Evolutionary conservation across 2,329 filamentous ascomycete genomes (phyloP), one percentile per base, ranked within the genome.

Genomic region (Juglanconis oblonga): DNA sequence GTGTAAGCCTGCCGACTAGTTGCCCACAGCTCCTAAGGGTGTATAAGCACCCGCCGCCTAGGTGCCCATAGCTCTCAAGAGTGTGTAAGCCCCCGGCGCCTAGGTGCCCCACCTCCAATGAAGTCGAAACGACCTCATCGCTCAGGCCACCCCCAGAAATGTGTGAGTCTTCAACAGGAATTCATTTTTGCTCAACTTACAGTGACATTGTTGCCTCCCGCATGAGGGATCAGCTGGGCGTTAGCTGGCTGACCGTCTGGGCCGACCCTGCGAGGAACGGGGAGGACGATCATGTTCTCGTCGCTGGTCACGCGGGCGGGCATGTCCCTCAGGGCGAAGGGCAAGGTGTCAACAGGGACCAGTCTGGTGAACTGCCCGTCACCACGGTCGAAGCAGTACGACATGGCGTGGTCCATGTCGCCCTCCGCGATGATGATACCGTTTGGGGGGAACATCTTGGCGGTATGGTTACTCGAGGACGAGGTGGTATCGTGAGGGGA

Each of bases 361-460:
- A 87, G 77, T 3, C 79, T 75, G 5, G 84, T 85, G 61, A 77
- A 81, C 51, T 74, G 71, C 3, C 84, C 84, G 60, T 84, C 78
- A 8, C 79, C 79, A 6, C 84, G 77, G 55, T 81, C 77, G 55
- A 81, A 77, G 64, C 77, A 84, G 68, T 87, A 87, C 2, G 74
- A 77, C 58, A 76, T 80, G 13, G 69, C 66, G 38, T 59, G 33
- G 13, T 73, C 69, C 11, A 71, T 63, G 52, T 69, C 68, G 36
- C 61, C 38, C 4, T 70, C 69, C 1, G 58, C 13, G 14, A 63
- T 61, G 45, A 63, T 13, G 4, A 48, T 57, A 5, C 61, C 61
- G 7, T 9, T 35, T 11, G 55, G 29, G 7, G 58, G 61, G 8
- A 54, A 53, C 61, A 63, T 63, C 7, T 33, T 61, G 13, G 31